Conservation (phyloP, 768 basidiomycete genomes). For the Rhodosporidiobolus odoratus region DNA sequence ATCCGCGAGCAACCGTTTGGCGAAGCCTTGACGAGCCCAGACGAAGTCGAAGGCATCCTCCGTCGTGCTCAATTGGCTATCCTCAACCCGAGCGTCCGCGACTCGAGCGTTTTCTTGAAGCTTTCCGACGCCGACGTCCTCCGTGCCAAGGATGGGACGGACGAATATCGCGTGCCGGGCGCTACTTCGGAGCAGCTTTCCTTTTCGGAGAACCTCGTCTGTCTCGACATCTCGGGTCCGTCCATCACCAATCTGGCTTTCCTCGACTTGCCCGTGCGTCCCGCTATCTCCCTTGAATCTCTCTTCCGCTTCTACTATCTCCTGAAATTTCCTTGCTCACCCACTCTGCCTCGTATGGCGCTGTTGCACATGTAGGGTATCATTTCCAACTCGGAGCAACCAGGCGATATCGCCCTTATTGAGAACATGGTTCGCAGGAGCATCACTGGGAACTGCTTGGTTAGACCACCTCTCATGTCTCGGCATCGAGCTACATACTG, state of each 20-base stretch:
- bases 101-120: slow-evolving; percentile 25
- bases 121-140: slow-evolving; percentile 9
- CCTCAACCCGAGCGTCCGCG: slow-evolving; percentile 43
- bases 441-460: background rate
- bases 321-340: background rate
- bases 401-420: slow-evolving; percentile 51
- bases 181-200: slow-evolving; percentile 40
- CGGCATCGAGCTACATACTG: too few relatives aligned
- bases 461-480: too few relatives aligned
- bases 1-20: slow-evolving; percentile 51
- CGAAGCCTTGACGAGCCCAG: slow-evolving; percentile 48
- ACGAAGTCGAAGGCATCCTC: slow-evolving; percentile 54
- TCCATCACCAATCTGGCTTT: slow-evolving; percentile 45
- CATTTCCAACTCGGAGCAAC: slow-evolving; percentile 47
- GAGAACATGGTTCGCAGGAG: slow-evolving; percentile 4
- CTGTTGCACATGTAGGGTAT: slow-evolving; percentile 49
- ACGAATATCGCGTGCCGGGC: slow-evolving; percentile 14
- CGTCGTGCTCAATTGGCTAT: slow-evolving; percentile 61
- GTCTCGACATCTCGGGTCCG: slow-evolving; percentile 53
- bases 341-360: background rate
- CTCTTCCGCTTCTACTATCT: too few relatives aligned
- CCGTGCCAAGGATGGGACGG: background rate
- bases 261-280: slow-evolving; percentile 43
- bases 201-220: slow-evolving; percentile 54
- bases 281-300: too few relatives aligned